Evolutionary conservation across 2,329 filamentous ascomycete species (phyloP), one percentile per base, ranked within the genome.

Genomic region (Immersiporthe knoxdaviesiana): DNA sequence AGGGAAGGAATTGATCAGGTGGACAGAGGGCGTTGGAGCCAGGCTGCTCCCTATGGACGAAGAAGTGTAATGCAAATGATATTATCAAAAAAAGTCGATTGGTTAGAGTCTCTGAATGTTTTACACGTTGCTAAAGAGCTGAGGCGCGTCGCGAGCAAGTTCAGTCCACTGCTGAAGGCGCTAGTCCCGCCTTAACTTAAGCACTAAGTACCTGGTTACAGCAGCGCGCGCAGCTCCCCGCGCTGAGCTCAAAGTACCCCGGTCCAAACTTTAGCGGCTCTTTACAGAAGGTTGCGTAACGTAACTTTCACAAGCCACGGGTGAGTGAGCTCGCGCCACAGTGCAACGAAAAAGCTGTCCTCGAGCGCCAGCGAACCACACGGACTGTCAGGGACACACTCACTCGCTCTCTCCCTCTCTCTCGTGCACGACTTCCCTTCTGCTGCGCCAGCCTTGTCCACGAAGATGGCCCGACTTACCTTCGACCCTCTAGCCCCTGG

Each of bases 401-500:
- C n/a, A n/a, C n/a, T n/a, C n/a, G n/a, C n/a, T n/a, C n/a, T n/a
- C n/a, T n/a, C n/a, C n/a, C n/a, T n/a, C n/a, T 44, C n/a, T 12
- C 35, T 35, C 35, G 35, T 62, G 41, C 16, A 21, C 18, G 27
- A 11, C 14, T 18, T 52, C 32, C 16, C 30, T 14, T 10, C 4
- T 47, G 41, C 27, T 63, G 41, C 27, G 41, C n/a, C 39, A 44
- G 24, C 24, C 3, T 11, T 44, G 8, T 21, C 47, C 21, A 27
- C 5, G 7, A 62, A 10, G 37, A 71, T 71, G 70, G 67, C 67
- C 21, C 54, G 65, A 27, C 47, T 69, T 32, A 50, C 54, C n/a
- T 67, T 44, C 58, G 70, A 71, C 11, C 64, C 70, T 67, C 65
- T 71, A 10, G 67, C 67, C 50, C 70, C 70, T 63, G 32, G 30